Evolutionary conservation across 345 rosid species (phyloP).

Genomic region (Eucalyptus guilfoylei): DNA sequence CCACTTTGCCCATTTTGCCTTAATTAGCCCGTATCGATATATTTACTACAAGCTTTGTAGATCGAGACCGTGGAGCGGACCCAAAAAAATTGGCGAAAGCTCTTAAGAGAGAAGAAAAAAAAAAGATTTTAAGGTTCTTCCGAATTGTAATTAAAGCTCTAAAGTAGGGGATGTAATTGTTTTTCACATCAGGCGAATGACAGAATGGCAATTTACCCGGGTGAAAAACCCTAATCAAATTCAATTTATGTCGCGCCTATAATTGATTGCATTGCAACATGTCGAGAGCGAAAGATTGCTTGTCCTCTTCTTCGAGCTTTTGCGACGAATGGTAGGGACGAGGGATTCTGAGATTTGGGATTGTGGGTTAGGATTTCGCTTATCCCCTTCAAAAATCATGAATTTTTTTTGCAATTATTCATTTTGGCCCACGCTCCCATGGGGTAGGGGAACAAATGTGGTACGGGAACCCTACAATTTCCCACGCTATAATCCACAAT

Average conservation of each 20-base stretch:
- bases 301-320: background rate
- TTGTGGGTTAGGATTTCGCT: background rate
- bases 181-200: background rate
- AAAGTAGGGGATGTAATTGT: background rate
- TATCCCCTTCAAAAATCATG: background rate
- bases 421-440: background rate
- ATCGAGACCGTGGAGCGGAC: background rate
- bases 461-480: too few relatives aligned
- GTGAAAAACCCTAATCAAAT: background rate
- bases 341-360: background rate
- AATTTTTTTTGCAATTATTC: background rate
- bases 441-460: background rate
- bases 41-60: background rate
- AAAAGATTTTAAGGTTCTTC: background rate
- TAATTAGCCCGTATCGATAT: background rate
- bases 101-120: background rate
- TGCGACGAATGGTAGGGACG: background rate
- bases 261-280: background rate
- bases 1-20: background rate
- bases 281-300: background rate
- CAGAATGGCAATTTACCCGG: background rate
- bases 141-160: background rate
- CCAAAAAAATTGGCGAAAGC: background rate
- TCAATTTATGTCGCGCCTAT: background rate
- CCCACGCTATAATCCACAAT: too few relatives aligned